These are phyloP conservation scores for Neospora caninum DNA, from an alignment of 169 alveolate species.

Conservation along the genomic window DNA sequence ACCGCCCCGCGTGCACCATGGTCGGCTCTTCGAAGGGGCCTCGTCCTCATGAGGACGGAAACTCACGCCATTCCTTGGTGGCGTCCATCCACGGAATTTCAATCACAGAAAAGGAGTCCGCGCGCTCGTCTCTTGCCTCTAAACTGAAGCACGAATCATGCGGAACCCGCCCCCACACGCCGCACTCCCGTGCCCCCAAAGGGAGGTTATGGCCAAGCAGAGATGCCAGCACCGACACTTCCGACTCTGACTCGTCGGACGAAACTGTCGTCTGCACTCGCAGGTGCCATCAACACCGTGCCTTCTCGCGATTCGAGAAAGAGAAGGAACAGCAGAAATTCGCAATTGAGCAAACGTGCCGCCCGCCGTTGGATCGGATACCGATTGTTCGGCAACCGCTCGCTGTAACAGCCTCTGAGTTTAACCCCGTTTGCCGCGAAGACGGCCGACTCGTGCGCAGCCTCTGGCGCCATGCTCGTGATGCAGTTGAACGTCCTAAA, in stretches of 20 bases:
- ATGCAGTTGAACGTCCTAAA: background rate
- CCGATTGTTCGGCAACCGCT: slow-evolving; percentile 26
- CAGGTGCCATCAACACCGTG: background rate
- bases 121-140: no score
- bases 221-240: background rate
- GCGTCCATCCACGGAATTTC: no score
- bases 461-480: slow-evolving; percentile 20
- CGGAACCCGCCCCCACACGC: no score
- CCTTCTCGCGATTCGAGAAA: background rate
- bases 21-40: no score
- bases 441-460: background rate
- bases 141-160: no score
- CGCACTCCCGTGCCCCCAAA: no score
- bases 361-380: slow-evolving; percentile 1
- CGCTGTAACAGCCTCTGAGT: background rate
- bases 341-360: background rate
- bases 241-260: slow-evolving; percentile 10
- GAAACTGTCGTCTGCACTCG: background rate
- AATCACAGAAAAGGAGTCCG: no score
- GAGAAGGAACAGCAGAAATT: slow-evolving; percentile 1
- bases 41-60: no score
- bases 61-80: no score
- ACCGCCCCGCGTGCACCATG: no score
- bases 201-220: no score
- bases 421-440: background rate